A percentile compares a stretch with the other conserved stretches of the same genome.
phyloP scores from a whole-genome alignment of 257 asterid species.

The Solanum clarkiae region DNA sequence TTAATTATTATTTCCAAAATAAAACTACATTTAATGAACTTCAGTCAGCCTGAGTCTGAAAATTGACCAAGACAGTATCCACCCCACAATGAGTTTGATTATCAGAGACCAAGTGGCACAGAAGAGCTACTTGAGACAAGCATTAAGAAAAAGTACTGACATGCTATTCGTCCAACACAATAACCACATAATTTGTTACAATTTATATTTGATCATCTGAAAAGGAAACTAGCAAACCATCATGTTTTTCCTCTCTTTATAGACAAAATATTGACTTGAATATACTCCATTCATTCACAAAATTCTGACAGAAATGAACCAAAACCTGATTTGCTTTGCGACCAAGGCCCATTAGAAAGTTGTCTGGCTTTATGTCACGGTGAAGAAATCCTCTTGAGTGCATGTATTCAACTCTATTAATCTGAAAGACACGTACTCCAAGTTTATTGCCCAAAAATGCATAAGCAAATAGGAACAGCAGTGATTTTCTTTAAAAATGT shows the following conservation, averaged over 20 bases:
- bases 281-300: background rate
- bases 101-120: background rate
- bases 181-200: background rate
- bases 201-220: background rate
- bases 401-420: slow-evolving; percentile 91
- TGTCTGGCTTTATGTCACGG: slow-evolving; percentile 95
- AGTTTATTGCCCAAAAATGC: background rate
- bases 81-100: background rate
- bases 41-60: background rate
- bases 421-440: slow-evolving; percentile 21
- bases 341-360: slow-evolving; percentile 90
- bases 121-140: background rate
- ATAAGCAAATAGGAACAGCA: background rate
- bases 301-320: background rate
- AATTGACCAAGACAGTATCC: background rate
- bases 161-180: background rate
- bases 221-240: background rate
- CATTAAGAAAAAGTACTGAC: background rate
- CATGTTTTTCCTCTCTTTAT: background rate
- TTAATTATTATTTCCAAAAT: background rate
- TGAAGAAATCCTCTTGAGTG: slow-evolving; percentile 97
- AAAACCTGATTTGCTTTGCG: slow-evolving; percentile 93
- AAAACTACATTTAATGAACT: background rate
- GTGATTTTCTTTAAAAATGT: background rate
- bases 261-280: background rate